phyloP scores from a whole-genome alignment of 352 stramenopile species.

The Globisporangium irregulare region DNA sequence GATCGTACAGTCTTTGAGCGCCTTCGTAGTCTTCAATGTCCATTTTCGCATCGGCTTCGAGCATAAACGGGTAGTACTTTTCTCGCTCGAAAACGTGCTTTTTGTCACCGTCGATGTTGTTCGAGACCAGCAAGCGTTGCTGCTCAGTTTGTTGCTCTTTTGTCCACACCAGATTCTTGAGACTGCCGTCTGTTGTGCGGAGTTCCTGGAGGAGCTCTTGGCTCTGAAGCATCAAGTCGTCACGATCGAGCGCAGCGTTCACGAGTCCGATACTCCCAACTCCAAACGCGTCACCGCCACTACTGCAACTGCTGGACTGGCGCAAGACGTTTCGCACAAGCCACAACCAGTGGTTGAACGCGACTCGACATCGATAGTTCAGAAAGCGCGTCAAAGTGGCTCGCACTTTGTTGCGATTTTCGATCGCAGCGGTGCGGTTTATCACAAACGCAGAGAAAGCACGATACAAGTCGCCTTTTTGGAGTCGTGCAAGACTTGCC shows the following conservation, averaged over 20 bases:
- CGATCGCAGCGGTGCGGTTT: conserved; percentile 32
- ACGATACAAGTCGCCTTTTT: conserved; percentile 39
- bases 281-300: conserved; percentile 14
- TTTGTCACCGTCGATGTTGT: not conserved
- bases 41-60: conserved; percentile 64
- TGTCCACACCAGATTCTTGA: conserved; percentile 43
- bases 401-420: conserved; percentile 41
- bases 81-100: conserved; percentile 22
- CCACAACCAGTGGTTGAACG: conserved; percentile 28
- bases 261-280: conserved; percentile 46
- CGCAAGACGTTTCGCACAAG: conserved; percentile 11
- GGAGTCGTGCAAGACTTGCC: conserved; percentile 32
- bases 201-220: conserved; percentile 44
- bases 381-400: conserved; percentile 26
- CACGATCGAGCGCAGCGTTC: conserved; percentile 45
- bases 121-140: not conserved
- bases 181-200: conserved; percentile 29
- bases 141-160: conserved; percentile 30
- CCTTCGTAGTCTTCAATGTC: conserved; percentile 45
- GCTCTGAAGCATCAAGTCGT: conserved; percentile 46
- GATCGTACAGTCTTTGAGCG: conserved; percentile 40
- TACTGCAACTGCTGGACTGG: not conserved
- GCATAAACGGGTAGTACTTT: conserved; percentile 41
- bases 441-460: conserved; percentile 48
- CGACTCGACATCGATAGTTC: conserved; percentile 26